A percentile compares a stretch with the other conserved stretches of the same genome.
phyloP scores from a whole-genome alignment of 345 rosid species.

The Linum lewisii region DNA sequence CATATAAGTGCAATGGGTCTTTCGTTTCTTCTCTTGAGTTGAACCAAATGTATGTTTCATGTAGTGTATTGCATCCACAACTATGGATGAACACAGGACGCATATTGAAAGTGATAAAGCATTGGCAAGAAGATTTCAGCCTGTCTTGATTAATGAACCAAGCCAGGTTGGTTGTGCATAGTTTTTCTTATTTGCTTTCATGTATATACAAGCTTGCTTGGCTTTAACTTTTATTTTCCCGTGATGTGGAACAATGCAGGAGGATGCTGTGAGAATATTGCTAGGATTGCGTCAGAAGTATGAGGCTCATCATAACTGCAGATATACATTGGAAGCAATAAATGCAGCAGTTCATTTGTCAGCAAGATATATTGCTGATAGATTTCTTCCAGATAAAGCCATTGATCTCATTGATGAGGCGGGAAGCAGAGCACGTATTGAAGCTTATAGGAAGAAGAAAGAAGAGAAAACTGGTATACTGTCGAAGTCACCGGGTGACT shows the following conservation, averaged over 20 bases:
- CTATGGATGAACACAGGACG: slow-evolving; percentile 69
- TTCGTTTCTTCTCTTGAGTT: not conserved
- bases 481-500: slow-evolving; percentile 74
- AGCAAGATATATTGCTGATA: slow-evolving; percentile 78
- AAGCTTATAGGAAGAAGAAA: slow-evolving; percentile 73
- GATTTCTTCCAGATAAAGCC: slow-evolving; percentile 97
- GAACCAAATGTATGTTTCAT: slow-evolving; percentile 18
- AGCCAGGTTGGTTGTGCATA: slow-evolving; percentile 48
- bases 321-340: slow-evolving; percentile 69
- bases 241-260: slow-evolving; percentile 34
- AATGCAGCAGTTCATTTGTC: slow-evolving; percentile 87
- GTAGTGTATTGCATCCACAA: slow-evolving; percentile 98
- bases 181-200: slow-evolving; percentile 7
- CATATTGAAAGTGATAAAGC: slow-evolving; percentile 96
- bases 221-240: slow-evolving; percentile 16
- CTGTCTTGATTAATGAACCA: slow-evolving; percentile 83
- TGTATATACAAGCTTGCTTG: not conserved
- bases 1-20: not conserved
- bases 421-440: slow-evolving; percentile 89
- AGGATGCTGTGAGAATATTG: slow-evolving; percentile 80
- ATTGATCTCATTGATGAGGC: slow-evolving; percentile 98
- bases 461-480: slow-evolving; percentile 71
- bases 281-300: slow-evolving; percentile 84
- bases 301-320: slow-evolving; percentile 86
- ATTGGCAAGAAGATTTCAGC: slow-evolving; percentile 89